phyloP scores from a whole-genome alignment of 2,329 filamentous ascomycete species.

The Aspergillus clavatus region DNA sequence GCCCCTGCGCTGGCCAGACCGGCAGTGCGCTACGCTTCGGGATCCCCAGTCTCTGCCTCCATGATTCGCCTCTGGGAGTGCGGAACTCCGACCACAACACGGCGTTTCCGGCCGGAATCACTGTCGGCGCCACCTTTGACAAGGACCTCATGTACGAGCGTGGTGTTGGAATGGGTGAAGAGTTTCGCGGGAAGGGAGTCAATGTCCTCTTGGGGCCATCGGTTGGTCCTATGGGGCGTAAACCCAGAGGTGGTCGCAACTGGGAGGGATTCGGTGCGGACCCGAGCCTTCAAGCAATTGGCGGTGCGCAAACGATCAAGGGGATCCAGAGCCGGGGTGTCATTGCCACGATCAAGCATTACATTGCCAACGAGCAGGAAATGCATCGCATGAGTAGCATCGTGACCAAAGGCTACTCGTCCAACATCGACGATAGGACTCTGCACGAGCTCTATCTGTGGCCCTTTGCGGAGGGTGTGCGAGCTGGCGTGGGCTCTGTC shows the following conservation, averaged over 20 bases:
- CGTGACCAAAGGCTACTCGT: slow-evolving; percentile 37
- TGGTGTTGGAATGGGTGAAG: slow-evolving; percentile 63
- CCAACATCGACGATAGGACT: slow-evolving; percentile 49
- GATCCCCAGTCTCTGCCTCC: slow-evolving; percentile 66
- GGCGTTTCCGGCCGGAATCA: slow-evolving; percentile 75
- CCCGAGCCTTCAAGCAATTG: slow-evolving; percentile 57
- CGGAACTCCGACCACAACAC: slow-evolving; percentile 70
- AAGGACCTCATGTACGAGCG: slow-evolving; percentile 66
- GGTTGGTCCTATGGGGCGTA: slow-evolving; percentile 67
- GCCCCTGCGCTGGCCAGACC: slow-evolving; percentile 69
- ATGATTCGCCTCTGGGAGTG: slow-evolving; percentile 68
- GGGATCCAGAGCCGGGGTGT: slow-evolving; percentile 55
- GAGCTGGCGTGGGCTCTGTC: slow-evolving; percentile 45
- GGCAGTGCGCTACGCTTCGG: slow-evolving; percentile 66
- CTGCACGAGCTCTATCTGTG: slow-evolving; percentile 45
- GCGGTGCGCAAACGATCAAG: slow-evolving; percentile 49
- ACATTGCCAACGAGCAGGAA: slow-evolving; percentile 48
- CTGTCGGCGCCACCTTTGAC: slow-evolving; percentile 68
- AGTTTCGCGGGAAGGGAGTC: slow-evolving; percentile 68
- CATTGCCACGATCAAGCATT: slow-evolving; percentile 56
- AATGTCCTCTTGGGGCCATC: slow-evolving; percentile 67
- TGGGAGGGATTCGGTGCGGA: slow-evolving; percentile 73
- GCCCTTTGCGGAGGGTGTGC: slow-evolving; percentile 49
- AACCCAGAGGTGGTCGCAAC: slow-evolving; percentile 66
- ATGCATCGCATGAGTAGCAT: slow-evolving; percentile 47